These are phyloP conservation scores for Brassica juncea DNA, from an alignment of 345 rosid species.

Conservation along the genomic window DNA sequence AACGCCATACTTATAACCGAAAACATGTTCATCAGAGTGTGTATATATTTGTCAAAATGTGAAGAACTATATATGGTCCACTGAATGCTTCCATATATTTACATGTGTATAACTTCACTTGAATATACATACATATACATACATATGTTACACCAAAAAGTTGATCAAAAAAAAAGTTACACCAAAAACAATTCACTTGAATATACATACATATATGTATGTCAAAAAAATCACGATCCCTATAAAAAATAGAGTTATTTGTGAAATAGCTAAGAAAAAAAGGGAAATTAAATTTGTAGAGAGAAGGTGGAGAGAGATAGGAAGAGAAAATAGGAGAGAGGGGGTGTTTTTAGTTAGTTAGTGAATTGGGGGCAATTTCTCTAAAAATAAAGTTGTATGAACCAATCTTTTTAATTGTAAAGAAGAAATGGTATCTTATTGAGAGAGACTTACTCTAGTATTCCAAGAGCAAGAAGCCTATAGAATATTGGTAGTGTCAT, in stretches of 20 bases:
- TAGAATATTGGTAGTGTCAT: slow-evolving; percentile 68
- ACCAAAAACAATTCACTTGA: background rate
- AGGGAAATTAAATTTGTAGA: too few species aligned
- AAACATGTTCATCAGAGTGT: slow-evolving; percentile 12
- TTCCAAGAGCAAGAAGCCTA: slow-evolving; percentile 67
- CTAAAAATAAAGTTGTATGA: slow-evolving; percentile 9
- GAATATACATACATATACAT: background rate
- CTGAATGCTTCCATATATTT: background rate
- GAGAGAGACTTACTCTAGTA: slow-evolving; percentile 71
- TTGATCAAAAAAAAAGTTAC: too few species aligned
- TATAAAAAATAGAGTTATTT: background rate
- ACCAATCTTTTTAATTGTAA: slow-evolving; percentile 28
- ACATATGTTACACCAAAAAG: too few species aligned
- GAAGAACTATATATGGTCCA: background rate
- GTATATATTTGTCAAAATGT: slow-evolving; percentile 1
- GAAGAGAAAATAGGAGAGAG: too few species aligned
- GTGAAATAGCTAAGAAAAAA: too few species aligned
- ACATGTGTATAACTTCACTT: background rate
- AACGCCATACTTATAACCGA: background rate
- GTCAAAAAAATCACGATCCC: background rate
- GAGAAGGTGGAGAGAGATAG: too few species aligned
- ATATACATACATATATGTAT: background rate
- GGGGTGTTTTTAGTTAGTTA: too few species aligned
- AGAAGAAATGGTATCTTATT: background rate
- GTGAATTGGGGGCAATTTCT: too few species aligned